phyloP scores from a whole-genome alignment of 495 filamentous ascomycete genomes.

The Zalerion maritima region DNA sequence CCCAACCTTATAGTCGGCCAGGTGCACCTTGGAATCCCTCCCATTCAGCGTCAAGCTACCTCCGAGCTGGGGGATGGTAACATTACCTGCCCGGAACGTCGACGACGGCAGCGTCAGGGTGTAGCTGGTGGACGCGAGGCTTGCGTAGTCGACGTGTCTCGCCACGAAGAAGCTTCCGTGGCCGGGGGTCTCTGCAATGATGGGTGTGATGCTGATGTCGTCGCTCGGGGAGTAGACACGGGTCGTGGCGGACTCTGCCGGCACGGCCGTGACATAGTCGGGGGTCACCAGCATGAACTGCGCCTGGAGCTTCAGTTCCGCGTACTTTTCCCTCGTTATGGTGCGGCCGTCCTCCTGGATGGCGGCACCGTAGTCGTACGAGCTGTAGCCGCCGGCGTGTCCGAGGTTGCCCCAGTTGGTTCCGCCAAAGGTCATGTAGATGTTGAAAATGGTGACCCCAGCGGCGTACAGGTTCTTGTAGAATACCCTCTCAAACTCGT shows the following conservation, averaged over 20 bases:
- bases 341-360: conserved; percentile 51
- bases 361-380: conserved; percentile 55
- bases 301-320: conserved; percentile 57
- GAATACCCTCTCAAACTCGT: conserved; percentile 62
- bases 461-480: conserved; percentile 67
- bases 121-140: conserved; percentile 40
- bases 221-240: conserved; percentile 32
- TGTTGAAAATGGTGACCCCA: conserved; percentile 26
- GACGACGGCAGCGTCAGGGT: conserved; percentile 47
- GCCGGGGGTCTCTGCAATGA: conserved; percentile 30
- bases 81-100: conserved; percentile 36
- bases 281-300: conserved; percentile 60
- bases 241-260: conserved; percentile 18
- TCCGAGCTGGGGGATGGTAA: conserved; percentile 50
- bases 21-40: conserved; percentile 58
- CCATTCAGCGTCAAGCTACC: conserved; percentile 49
- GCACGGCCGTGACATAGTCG: conserved; percentile 45
- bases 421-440: conserved; percentile 47
- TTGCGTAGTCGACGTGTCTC: conserved; percentile 47
- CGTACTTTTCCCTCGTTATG: conserved; percentile 60
- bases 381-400: conserved; percentile 56
- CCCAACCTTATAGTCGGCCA: conserved; percentile 57
- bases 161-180: conserved; percentile 48
- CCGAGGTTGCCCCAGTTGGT: conserved; percentile 80
- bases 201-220: conserved; percentile 43